Conservation (phyloP, 164 flowering plant genomes). For the Tetracentron sinense region DNA sequence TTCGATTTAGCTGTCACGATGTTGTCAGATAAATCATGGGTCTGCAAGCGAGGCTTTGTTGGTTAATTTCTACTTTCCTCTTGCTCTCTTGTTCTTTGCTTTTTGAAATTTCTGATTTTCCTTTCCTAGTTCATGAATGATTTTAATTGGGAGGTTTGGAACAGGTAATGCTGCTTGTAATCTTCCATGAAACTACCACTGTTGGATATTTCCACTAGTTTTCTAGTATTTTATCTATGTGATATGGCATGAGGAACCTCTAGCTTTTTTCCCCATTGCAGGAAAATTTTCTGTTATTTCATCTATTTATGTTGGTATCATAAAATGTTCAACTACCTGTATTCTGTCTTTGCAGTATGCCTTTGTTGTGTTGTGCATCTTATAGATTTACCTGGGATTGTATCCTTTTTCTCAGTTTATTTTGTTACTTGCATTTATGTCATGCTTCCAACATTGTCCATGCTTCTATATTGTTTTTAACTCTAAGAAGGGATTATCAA, state of each 20-base stretch:
- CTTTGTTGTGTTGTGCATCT: background rate
- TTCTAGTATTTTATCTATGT: constrained; percentile 2
- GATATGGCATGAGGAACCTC: constrained; percentile 6
- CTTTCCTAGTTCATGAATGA: constrained; percentile 14
- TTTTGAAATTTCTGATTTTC: constrained; percentile 8
- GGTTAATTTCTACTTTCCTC: constrained; percentile 19
- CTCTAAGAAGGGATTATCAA: too few relatives aligned
- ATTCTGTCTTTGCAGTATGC: background rate
- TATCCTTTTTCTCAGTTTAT: too few relatives aligned
- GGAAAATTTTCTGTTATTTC: background rate
- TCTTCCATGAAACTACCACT: constrained; percentile 22
- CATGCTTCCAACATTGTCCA: background rate
- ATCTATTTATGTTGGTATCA: background rate
- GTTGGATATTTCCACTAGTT: constrained; percentile 14
- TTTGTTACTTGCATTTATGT: too few relatives aligned
- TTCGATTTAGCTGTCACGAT: constrained; percentile 4
- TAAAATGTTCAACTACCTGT: too few relatives aligned
- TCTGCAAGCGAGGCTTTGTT: constrained; percentile 22
- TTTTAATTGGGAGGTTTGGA: constrained; percentile 23
- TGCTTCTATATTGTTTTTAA: background rate
- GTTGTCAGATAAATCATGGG: constrained; percentile 3
- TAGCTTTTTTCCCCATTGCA: constrained; percentile 1
- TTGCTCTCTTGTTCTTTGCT: constrained; percentile 15
- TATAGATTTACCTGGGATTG: background rate
- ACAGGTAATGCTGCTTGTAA: constrained; percentile 22